Evolutionary conservation across 2,329 filamentous ascomycete genomes (phyloP).

Genomic region (Colletotrichum neosansevieriae): DNA sequence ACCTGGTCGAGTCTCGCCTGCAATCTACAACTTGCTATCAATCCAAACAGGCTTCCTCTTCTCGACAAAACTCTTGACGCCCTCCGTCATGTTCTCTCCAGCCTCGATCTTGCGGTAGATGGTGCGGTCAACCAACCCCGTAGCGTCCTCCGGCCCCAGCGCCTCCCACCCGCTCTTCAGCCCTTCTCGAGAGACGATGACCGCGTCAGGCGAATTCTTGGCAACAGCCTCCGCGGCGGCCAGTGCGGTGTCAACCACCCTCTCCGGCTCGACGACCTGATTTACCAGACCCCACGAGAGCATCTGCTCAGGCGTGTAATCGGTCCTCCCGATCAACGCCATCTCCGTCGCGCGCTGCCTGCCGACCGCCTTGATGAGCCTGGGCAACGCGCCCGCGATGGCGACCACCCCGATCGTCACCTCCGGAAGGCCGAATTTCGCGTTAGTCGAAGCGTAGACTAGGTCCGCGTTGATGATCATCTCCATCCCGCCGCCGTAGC

Average conservation of each 20-base stretch:
- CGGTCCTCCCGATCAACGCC: slow-evolving; percentile 70
- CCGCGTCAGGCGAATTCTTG: slow-evolving; percentile 78
- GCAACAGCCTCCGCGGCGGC: slow-evolving; percentile 71
- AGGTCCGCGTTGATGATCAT: slow-evolving; percentile 81
- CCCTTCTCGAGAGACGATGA: slow-evolving; percentile 80
- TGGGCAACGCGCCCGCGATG: slow-evolving; percentile 76
- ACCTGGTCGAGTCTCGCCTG: neutral
- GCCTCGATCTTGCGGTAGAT: slow-evolving; percentile 71
- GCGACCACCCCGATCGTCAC: slow-evolving; percentile 78
- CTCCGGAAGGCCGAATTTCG: slow-evolving; percentile 78
- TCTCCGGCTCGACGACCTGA: slow-evolving; percentile 62
- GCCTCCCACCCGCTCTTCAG: slow-evolving; percentile 80
- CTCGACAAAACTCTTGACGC: slow-evolving; percentile 80
- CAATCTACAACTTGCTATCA: slow-evolving; percentile 67
- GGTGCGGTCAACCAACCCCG: slow-evolving; percentile 66
- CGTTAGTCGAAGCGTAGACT: slow-evolving; percentile 69
- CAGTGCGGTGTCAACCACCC: slow-evolving; percentile 70
- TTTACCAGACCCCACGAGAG: slow-evolving; percentile 78
- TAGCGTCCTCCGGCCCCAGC: slow-evolving; percentile 73
- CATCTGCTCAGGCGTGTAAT: slow-evolving; percentile 70
- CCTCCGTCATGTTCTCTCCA: slow-evolving; percentile 81
- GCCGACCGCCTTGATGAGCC: slow-evolving; percentile 75
- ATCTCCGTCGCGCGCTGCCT: slow-evolving; percentile 78
- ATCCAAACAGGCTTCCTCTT: slow-evolving; percentile 78
- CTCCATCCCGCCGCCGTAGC: slow-evolving; percentile 82